Evolutionary conservation across 306 rosid species (phyloP).

Genomic region (Mimosa pudica): DNA sequence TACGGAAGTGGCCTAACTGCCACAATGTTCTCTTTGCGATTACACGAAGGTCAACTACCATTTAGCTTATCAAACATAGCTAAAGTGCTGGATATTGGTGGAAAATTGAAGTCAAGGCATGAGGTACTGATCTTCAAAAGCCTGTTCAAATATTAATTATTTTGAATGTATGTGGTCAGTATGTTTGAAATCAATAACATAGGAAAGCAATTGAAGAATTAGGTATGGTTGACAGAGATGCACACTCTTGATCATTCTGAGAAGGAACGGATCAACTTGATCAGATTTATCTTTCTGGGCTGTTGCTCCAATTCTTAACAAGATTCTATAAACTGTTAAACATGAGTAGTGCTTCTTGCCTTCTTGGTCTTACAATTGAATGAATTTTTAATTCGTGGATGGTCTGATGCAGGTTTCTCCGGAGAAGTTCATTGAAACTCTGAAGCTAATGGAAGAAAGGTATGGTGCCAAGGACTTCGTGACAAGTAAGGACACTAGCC

Average conservation of each 20-base stretch:
- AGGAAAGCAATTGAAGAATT: background rate
- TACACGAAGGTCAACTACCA: constrained; percentile 60
- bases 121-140: constrained; percentile 63
- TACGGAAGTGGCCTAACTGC: constrained; percentile 94
- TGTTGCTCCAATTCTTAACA: background rate
- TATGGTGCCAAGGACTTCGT: constrained; percentile 91
- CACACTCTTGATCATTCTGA: background rate
- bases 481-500: constrained; percentile 84
- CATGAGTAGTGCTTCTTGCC: constrained; percentile 13
- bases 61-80: constrained; percentile 90
- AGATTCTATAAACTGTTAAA: background rate
- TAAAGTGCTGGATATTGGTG: constrained; percentile 66
- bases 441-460: constrained; percentile 96
- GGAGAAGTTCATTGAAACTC: constrained; percentile 72
- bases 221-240: background rate
- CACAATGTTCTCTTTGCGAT: constrained; percentile 83
- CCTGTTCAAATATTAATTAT: constrained; percentile 13
- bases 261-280: background rate
- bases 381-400: constrained; percentile 31
- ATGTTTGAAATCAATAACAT: constrained; percentile 14
- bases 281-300: background rate
- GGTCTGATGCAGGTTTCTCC: constrained; percentile 64
- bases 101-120: constrained; percentile 85
- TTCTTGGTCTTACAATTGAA: constrained; percentile 20
- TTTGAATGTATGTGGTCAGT: background rate